Percentiles rank a stretch among this genome's conserved stretches.
Conservation (phyloP, 305 asterid genomes). For the Fraxinus latifolia region DNA sequence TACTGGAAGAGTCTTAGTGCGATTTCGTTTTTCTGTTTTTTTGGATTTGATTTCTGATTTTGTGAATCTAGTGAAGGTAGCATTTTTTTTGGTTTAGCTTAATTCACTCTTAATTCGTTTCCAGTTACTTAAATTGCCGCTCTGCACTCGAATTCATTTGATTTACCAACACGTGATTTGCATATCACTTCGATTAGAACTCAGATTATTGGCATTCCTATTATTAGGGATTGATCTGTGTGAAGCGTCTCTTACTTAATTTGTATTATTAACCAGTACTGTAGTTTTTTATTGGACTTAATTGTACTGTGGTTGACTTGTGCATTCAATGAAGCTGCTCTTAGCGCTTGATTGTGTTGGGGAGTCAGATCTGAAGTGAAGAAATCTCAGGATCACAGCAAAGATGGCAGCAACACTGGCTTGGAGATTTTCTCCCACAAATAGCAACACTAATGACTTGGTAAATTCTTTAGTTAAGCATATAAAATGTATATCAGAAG, state of each 20-base stretch:
- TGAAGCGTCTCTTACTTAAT: background rate
- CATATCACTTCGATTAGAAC: background rate
- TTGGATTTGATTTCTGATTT: constrained; percentile 26
- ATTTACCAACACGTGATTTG: background rate
- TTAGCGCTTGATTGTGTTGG: constrained; percentile 36
- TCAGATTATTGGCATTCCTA: constrained; percentile 18
- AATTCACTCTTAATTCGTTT: constrained; percentile 8
- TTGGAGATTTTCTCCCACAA: constrained; percentile 64
- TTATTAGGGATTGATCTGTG: constrained; percentile 27
- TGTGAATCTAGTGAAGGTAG: constrained; percentile 9
- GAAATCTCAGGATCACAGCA: constrained; percentile 37
- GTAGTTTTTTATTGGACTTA: constrained; percentile 20
- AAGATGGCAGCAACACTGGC: constrained; percentile 76
- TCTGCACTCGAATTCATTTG: constrained; percentile 19
- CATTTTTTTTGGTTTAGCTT: constrained; percentile 18
- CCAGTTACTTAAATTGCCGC: constrained; percentile 6
- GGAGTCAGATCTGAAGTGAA: constrained; percentile 49
- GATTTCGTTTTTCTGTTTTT: constrained; percentile 13
- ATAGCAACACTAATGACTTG: constrained; percentile 67
- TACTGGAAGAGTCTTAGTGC: constrained; percentile 16
- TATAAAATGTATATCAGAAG: background rate
- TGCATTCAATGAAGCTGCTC: constrained; percentile 29
- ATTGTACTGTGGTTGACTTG: constrained; percentile 31
- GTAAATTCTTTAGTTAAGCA: constrained; percentile 33
- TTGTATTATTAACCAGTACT: background rate